A percentile compares a stretch with the other conserved stretches of the same genome.
Conservation (phyloP, 192 early-diverging fungal species). For the Coemansia sp. region DNA sequence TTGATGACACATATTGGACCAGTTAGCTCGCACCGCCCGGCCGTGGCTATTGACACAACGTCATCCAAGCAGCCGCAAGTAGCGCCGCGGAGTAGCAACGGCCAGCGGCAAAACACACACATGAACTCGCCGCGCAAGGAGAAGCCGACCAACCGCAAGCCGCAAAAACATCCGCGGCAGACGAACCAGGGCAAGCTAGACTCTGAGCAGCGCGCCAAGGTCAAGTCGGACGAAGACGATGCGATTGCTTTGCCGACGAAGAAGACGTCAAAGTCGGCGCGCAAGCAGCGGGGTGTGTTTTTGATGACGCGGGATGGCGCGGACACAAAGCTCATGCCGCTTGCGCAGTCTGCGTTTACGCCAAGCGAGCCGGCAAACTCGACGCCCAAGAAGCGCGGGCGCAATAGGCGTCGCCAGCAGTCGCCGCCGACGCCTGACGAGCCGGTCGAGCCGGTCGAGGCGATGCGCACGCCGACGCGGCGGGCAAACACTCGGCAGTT, state of each 20-base stretch:
- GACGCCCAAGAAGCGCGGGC: slow-evolving; percentile 5
- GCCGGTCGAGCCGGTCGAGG: slow-evolving; percentile 4
- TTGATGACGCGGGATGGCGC: slow-evolving; percentile 21
- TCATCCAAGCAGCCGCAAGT: neutral
- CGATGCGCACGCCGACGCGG: slow-evolving; percentile 15
- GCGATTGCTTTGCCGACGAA: slow-evolving; percentile 11
- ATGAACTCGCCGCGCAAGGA: too few relatives aligned
- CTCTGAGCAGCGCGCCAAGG: slow-evolving; percentile 25
- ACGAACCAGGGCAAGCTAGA: slow-evolving; percentile 3
- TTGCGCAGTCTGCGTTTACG: neutral
- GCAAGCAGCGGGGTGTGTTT: slow-evolving; percentile 10
- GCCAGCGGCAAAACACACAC: too few relatives aligned
- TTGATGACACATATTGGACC: neutral
- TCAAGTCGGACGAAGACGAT: neutral
- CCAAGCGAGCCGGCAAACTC: neutral
- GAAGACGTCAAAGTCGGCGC: neutral
- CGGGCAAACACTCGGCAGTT: slow-evolving; percentile 7
- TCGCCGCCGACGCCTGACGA: slow-evolving; percentile 4
- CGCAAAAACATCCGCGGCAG: neutral
- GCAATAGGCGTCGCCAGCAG: slow-evolving; percentile 26
- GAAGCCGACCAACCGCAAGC: neutral
- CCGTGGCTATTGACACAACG: neutral
- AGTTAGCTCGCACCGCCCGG: neutral
- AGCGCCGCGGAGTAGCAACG: too few relatives aligned
- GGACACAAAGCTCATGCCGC: slow-evolving; percentile 1